Conservation (phyloP, 1,284 basidiomycete genomes). For the Moesziomyces sp. region DNA sequence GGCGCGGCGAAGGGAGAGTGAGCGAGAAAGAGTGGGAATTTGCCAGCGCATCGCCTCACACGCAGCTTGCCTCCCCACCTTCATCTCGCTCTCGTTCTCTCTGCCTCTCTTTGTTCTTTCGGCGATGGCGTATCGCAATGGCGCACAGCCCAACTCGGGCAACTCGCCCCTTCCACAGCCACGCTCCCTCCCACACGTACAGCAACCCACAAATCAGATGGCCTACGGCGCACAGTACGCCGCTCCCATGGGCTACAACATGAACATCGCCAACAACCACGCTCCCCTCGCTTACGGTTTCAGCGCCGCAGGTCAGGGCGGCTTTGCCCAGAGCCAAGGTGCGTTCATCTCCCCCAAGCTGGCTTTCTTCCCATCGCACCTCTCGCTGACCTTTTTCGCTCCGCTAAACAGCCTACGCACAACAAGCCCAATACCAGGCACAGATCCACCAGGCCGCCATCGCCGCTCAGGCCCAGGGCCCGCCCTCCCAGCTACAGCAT, state of each 20-base stretch:
- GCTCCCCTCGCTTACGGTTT: constrained; percentile 51
- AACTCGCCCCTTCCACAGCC: constrained; percentile 39
- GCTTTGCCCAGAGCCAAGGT: constrained; percentile 63
- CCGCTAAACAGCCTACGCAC: constrained; percentile 50
- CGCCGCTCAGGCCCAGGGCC: constrained; percentile 58
- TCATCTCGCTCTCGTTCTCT: neutral
- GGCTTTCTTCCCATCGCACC: neutral
- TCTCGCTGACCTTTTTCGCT: neutral
- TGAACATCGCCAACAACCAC: constrained; percentile 34
- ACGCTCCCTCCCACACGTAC: constrained; percentile 47
- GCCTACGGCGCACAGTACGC: constrained; percentile 61
- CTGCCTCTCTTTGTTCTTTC: neutral
- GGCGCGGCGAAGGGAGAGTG: too few relatives aligned
- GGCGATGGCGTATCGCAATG: constrained; percentile 48
- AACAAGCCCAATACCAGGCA: constrained; percentile 56
- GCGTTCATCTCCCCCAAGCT: constrained; percentile 10
- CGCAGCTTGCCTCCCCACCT: neutral
- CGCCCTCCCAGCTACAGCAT: constrained; percentile 62
- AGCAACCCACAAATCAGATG: constrained; percentile 58
- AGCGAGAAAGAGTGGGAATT: too few relatives aligned
- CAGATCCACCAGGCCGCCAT: constrained; percentile 63
- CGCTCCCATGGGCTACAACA: constrained; percentile 53
- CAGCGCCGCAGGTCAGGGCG: constrained; percentile 57
- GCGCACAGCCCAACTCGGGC: constrained; percentile 22
- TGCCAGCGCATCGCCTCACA: too few relatives aligned